A percentile compares a stretch with the other conserved stretches of the same genome.
Evolutionary conservation across 1,139 yeast species (phyloP).

Genomic region (Eremothecium gossypii): DNA sequence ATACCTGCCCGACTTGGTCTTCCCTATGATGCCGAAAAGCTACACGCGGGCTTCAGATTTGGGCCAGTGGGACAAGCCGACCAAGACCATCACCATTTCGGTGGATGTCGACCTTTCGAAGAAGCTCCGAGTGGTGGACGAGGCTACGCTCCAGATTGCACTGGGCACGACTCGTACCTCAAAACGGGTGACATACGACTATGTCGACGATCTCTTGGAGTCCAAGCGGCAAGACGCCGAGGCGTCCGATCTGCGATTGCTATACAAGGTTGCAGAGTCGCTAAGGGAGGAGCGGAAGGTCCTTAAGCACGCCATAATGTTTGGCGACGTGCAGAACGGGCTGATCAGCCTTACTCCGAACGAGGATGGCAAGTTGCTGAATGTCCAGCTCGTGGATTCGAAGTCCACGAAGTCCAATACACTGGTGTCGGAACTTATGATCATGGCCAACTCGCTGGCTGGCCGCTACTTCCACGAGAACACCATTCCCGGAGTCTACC

Average conservation of each 20-base stretch:
- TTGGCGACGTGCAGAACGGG: slow-evolving; percentile 28
- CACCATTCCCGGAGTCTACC: slow-evolving; percentile 50
- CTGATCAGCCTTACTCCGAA: slow-evolving; percentile 12
- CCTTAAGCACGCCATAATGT: slow-evolving; percentile 31
- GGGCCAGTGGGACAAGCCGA: slow-evolving; percentile 38
- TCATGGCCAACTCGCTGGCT: slow-evolving; percentile 57
- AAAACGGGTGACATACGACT: slow-evolving; percentile 41
- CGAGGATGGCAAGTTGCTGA: slow-evolving; percentile 9
- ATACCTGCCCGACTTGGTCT: slow-evolving; percentile 60
- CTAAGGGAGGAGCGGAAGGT: slow-evolving; percentile 30
- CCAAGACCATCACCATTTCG: slow-evolving; percentile 44
- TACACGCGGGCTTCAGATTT: slow-evolving; percentile 49
- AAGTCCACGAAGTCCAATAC: slow-evolving; percentile 36
- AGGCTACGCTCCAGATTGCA: slow-evolving; percentile 27
- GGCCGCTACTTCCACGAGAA: slow-evolving; percentile 43
- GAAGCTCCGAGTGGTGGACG: slow-evolving; percentile 13
- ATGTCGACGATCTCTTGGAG: slow-evolving; percentile 37
- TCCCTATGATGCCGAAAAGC: slow-evolving; percentile 62
- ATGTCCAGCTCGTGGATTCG: slow-evolving; percentile 21
- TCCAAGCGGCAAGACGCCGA: slow-evolving; percentile 8
- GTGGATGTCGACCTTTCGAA: slow-evolving; percentile 27
- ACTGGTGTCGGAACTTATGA: slow-evolving; percentile 77
- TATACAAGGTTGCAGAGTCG: slow-evolving; percentile 31
- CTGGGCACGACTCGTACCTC: slow-evolving; percentile 38
- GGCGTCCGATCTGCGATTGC: slow-evolving; percentile 30